phyloP scores from a whole-genome alignment of 2,329 filamentous ascomycete genomes.

The Coniochaeta sp. region DNA sequence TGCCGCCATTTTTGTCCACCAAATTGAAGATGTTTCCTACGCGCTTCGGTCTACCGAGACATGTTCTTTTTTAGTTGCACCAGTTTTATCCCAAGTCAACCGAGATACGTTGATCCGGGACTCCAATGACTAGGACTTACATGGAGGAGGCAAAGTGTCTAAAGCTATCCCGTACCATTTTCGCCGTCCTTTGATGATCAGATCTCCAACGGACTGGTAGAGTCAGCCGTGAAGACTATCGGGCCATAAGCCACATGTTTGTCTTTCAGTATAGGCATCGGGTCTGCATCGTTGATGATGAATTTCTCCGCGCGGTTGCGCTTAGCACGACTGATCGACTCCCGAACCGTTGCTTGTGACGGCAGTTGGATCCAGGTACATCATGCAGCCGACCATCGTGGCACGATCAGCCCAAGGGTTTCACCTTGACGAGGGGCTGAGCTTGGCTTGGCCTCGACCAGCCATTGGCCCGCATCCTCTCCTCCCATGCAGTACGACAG shows the following conservation, averaged over 20 bases:
- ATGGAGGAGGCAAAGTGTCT: too few species aligned
- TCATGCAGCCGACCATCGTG: background rate
- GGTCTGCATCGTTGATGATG: background rate
- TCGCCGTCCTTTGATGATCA: too few species aligned
- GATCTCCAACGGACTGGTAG: too few species aligned
- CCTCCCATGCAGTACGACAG: background rate
- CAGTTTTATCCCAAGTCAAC: background rate
- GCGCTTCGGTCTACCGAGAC: background rate
- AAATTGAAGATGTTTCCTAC: background rate
- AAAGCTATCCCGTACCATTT: too few species aligned
- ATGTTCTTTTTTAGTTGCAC: background rate
- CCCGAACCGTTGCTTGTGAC: background rate
- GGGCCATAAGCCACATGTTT: too few species aligned
- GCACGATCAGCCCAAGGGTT: background rate
- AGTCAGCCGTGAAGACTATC: too few species aligned
- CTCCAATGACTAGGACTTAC: too few species aligned
- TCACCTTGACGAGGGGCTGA: background rate
- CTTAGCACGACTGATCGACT: background rate
- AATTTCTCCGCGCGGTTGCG: background rate
- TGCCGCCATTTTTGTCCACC: background rate
- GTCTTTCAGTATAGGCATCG: background rate
- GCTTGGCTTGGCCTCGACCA: background rate
- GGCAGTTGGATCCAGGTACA: background rate
- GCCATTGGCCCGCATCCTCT: background rate
- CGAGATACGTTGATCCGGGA: background rate